A percentile compares a stretch with the other conserved stretches of the same genome.
These are phyloP conservation scores for Entonaema liquescens DNA, from an alignment of 495 filamentous ascomycete genomes.

Conservation along the genomic window DNA sequence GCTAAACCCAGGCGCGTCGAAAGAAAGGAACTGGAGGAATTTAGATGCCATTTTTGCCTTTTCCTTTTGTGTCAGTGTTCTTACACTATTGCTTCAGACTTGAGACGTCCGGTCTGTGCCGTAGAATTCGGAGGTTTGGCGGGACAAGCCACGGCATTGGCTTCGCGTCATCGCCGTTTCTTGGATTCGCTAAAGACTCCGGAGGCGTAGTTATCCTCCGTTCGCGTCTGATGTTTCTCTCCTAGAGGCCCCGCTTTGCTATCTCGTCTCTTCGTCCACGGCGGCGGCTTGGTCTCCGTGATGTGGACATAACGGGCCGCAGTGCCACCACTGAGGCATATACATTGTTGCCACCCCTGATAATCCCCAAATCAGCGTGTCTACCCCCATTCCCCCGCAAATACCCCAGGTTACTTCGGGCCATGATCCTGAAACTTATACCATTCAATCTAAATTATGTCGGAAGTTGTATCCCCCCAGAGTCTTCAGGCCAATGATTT, in stretches of 20 bases:
- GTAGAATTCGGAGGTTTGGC: slow-evolving; percentile 26
- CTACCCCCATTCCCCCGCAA: slow-evolving; percentile 39
- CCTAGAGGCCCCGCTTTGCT: slow-evolving; percentile 19
- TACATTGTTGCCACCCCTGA: slow-evolving; percentile 30
- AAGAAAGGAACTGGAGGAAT: not conserved
- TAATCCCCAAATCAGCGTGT: slow-evolving; percentile 19
- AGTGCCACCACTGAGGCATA: slow-evolving; percentile 37
- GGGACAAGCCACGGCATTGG: slow-evolving; percentile 26
- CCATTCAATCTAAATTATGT: slow-evolving; percentile 37
- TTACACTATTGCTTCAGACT: not conserved
- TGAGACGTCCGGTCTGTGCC: not conserved
- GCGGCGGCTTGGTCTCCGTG: slow-evolving; percentile 45
- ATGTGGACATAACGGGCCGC: slow-evolving; percentile 45
- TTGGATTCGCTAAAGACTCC: slow-evolving; percentile 31
- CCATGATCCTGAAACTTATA: slow-evolving; percentile 41
- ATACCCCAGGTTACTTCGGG: slow-evolving; percentile 43
- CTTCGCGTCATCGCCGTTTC: slow-evolving; percentile 30
- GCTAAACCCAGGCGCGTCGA: slow-evolving; percentile 10
- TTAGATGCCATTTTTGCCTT: not conserved
- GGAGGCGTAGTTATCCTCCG: slow-evolving; percentile 28
- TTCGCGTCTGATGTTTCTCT: slow-evolving; percentile 17
- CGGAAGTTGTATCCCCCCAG: slow-evolving; percentile 31
- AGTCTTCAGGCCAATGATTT: slow-evolving; percentile 9
- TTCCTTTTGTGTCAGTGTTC: slow-evolving; percentile 1
- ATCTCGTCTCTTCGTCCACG: slow-evolving; percentile 23